Conservation (phyloP, 192 early-diverging fungal genomes). For the Phycomyces blakesleeanus region DNA sequence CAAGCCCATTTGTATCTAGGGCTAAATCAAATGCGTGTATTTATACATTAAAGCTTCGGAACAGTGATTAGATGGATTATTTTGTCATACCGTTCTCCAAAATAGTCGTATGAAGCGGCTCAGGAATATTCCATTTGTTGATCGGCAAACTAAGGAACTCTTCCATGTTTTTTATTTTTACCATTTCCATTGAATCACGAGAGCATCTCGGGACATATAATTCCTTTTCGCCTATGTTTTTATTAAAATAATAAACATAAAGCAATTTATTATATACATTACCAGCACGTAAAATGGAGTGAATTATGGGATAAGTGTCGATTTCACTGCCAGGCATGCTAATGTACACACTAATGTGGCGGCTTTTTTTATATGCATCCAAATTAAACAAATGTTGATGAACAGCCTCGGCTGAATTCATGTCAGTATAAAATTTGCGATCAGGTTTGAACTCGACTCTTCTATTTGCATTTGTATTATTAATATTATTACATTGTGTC, state of each 20-base stretch:
- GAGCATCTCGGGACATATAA: slow-evolving; percentile 55
- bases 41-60: too few relatives aligned
- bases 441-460: not conserved
- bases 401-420: slow-evolving; percentile 13
- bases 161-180: slow-evolving; percentile 52
- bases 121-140: slow-evolving; percentile 69
- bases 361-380: slow-evolving; percentile 36
- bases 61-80: not conserved
- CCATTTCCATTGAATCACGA: slow-evolving; percentile 60
- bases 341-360: slow-evolving; percentile 48
- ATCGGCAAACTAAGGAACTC: slow-evolving; percentile 57
- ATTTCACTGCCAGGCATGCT: slow-evolving; percentile 52
- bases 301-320: slow-evolving; percentile 43
- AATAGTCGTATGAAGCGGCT: slow-evolving; percentile 47
- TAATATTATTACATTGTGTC: not conserved
- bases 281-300: slow-evolving; percentile 42
- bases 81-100: slow-evolving; percentile 56
- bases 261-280: slow-evolving; percentile 1
- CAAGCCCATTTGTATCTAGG: slow-evolving; percentile 49
- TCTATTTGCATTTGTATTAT: not conserved
- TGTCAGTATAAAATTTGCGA: not conserved
- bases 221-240: slow-evolving; percentile 35
- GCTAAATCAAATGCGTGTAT: slow-evolving; percentile 33
- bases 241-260: slow-evolving; percentile 2
- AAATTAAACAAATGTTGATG: slow-evolving; percentile 30